Conservation (phyloP, 345 rosid genomes). For the Populus pruinosa region DNA sequence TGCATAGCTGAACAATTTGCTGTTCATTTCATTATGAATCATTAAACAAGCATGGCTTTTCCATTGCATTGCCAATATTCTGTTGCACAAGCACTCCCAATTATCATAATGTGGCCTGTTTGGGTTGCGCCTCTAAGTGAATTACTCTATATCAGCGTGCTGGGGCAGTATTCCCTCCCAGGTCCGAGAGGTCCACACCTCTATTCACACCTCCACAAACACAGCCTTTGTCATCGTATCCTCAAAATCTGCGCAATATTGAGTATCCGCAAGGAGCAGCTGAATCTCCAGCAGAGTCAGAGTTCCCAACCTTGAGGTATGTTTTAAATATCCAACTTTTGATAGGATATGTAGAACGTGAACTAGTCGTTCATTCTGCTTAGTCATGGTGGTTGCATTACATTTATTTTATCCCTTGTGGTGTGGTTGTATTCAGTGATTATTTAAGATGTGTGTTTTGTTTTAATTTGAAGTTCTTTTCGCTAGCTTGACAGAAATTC, state of each 20-base stretch:
- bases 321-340: background rate
- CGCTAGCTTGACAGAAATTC: slow-evolving; percentile 88
- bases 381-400: slow-evolving; percentile 8
- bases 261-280: slow-evolving; percentile 51
- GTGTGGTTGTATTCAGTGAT: background rate
- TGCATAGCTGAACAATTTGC: slow-evolving; percentile 7
- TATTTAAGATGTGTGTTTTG: slow-evolving; percentile 5
- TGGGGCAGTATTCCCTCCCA: slow-evolving; percentile 96
- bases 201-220: slow-evolving; percentile 95
- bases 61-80: background rate
- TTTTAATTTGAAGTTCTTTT: slow-evolving; percentile 31
- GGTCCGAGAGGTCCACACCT: slow-evolving; percentile 85
- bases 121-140: background rate
- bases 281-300: slow-evolving; percentile 81
- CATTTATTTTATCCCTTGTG: background rate
- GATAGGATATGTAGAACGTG: background rate
- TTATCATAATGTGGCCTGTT: background rate
- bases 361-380: background rate
- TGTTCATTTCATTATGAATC: slow-evolving; percentile 2
- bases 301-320: slow-evolving; percentile 87
- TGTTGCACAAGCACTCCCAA: background rate
- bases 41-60: background rate
- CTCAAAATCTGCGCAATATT: slow-evolving; percentile 65
- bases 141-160: slow-evolving; percentile 66
- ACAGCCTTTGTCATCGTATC: slow-evolving; percentile 78